Percentiles rank a stretch among this genome's conserved stretches.
These are phyloP conservation scores for Coemansia sp. DNA, from an alignment of 192 early-diverging fungal genomes.

Conservation along the genomic window DNA sequence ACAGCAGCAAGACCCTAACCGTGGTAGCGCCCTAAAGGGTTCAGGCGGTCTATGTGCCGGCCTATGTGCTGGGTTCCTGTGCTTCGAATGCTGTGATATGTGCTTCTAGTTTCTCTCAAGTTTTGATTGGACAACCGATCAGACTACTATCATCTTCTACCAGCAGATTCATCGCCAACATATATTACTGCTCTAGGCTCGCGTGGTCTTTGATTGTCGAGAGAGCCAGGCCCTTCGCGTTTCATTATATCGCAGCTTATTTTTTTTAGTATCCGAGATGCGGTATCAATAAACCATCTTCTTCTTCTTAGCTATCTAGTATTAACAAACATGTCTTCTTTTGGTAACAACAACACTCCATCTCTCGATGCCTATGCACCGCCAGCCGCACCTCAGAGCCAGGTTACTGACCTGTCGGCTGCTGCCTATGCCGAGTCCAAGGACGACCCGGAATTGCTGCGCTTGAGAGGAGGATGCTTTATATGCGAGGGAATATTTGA, in stretches of 20 bases:
- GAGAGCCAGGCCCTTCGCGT: background rate
- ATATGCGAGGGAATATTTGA: background rate
- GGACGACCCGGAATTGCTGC: background rate
- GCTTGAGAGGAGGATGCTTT: background rate
- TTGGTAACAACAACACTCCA: background rate
- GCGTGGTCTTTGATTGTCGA: background rate
- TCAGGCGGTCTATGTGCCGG: background rate
- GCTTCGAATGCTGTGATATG: background rate
- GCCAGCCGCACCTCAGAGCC: background rate
- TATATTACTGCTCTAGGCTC: background rate
- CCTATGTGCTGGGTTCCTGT: background rate
- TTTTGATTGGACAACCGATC: background rate
- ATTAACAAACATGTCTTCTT: background rate
- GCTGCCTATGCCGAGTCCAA: conserved; percentile 1
- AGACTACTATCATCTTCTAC: background rate
- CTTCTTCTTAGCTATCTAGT: background rate
- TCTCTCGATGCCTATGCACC: background rate
- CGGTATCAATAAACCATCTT: background rate
- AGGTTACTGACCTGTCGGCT: background rate
- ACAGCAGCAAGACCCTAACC: conserved; percentile 13
- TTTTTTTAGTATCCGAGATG: background rate
- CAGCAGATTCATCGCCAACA: background rate
- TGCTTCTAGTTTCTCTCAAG: background rate
- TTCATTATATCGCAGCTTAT: background rate
- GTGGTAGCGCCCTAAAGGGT: background rate